Base-by-base conservation (phyloP, 306 rosid species). In the Cucurbita pepo region DNA sequence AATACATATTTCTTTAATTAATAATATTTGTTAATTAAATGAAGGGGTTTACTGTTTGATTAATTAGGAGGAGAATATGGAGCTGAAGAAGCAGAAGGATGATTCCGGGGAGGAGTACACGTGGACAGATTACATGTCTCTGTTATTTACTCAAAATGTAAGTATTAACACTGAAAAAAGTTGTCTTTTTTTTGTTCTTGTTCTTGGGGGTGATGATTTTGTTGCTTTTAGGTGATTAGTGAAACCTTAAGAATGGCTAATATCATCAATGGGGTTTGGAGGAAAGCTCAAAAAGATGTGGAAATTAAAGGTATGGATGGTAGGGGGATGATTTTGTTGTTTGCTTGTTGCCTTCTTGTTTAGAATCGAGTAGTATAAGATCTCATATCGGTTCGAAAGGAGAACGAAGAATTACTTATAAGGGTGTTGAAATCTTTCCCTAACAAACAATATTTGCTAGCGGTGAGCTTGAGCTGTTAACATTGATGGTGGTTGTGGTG, bases 221-320 rank as follows among this genome's bases (percentile, higher is more conserved):
- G 59, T 43, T 48, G 15, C 7, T 45, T 3, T 14, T 65, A 94
- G 99, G 99, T 91, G 56, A 91, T 94, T 9, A 91, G 88, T 72
- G 99, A 94, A 82, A 94, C 97, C 55, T 94, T 94, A 59, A 85
- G 97, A 86, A 79, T 94, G 87, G 90, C 96, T 65, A 91, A 94
- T 74, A 91, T 94, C 69, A 86, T 94, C 79, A 94, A 94, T 75
- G 99, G 87, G 6, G 82, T 94, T 54, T 94, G 99, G 99, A 89
- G 99, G 71, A 94, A 80, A 89, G 88, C 97, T 73, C 77, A 77
- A 44, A 79, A 83, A 77, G 96, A 91, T 48, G 90, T 94, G 11
- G 83, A 89, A 78, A 88, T 94, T 75, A 84, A 89, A 83, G 97
- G 97, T 86, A 51, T 41, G 25, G 25, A 25, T 25, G 64, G 60